phyloP scores from a whole-genome alignment of 2,329 filamentous ascomycete genomes.

The Fonsecaea multimorphosa region DNA sequence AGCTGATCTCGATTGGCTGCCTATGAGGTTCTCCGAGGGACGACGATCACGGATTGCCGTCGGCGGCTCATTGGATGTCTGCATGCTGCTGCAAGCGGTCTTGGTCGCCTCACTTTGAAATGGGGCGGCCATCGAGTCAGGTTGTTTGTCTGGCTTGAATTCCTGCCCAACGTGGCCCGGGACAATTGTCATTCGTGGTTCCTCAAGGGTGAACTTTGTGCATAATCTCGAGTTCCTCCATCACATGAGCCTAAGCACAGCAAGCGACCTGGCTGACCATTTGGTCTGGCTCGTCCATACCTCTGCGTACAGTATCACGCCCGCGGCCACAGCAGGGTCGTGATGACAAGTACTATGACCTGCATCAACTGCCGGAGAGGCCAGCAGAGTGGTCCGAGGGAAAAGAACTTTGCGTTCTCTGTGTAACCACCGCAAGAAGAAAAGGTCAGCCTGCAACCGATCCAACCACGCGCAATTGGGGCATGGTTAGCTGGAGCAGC shows the following conservation, averaged over 20 bases:
- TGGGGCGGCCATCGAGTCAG: constrained; percentile 4
- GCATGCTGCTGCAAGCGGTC: background rate
- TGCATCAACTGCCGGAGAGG: constrained; percentile 7
- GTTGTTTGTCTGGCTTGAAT: constrained; percentile 17
- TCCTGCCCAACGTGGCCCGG: constrained; percentile 26
- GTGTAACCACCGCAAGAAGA: constrained; percentile 15
- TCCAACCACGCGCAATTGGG: constrained; percentile 3
- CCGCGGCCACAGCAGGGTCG: background rate
- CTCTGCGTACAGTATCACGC: constrained; percentile 4
- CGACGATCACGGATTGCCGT: background rate
- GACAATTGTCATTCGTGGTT: background rate
- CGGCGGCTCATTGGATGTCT: constrained; percentile 21
- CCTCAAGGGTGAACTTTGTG: background rate
- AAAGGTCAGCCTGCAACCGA: constrained; percentile 9
- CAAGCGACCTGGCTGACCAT: background rate
- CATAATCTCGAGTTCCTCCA: constrained; percentile 9
- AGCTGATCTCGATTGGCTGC: constrained; percentile 25
- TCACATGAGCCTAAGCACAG: constrained; percentile 15
- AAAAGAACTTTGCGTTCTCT: constrained; percentile 22
- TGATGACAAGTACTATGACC: constrained; percentile 14
- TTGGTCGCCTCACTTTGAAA: constrained; percentile 33
- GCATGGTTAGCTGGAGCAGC: constrained; percentile 16
- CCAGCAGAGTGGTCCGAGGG: background rate
- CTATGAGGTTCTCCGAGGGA: constrained; percentile 3
- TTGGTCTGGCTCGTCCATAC: constrained; percentile 11